phyloP scores from a whole-genome alignment of 148 eudicot species.

The Amaranthus hypochondriacus region DNA sequence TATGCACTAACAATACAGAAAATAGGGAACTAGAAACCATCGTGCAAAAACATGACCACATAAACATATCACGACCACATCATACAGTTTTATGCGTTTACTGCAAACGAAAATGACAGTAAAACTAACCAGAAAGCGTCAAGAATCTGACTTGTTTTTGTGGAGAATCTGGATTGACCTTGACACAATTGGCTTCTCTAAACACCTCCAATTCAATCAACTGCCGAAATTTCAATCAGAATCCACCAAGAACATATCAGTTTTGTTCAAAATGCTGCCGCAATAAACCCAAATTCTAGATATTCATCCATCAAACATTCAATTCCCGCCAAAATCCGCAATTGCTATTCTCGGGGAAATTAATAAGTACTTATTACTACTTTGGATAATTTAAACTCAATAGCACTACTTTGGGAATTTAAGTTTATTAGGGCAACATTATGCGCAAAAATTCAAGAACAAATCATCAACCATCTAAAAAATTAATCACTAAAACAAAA shows the following conservation, averaged over 20 bases:
- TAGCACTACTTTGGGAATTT: too few relatives aligned
- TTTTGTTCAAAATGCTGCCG: neutral
- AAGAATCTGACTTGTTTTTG: constrained; percentile 90
- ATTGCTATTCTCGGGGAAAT: too few relatives aligned
- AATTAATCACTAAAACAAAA: neutral
- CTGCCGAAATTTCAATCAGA: constrained; percentile 29
- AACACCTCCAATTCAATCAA: constrained; percentile 75
- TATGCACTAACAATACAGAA: too few relatives aligned
- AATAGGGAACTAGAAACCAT: too few relatives aligned
- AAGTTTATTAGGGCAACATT: too few relatives aligned
- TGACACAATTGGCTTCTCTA: constrained; percentile 56
- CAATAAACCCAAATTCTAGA: neutral
- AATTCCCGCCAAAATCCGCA: too few relatives aligned
- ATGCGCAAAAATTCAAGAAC: neutral
- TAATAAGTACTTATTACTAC: too few relatives aligned
- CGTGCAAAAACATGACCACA: too few relatives aligned
- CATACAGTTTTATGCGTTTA: neutral
- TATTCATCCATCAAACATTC: too few relatives aligned
- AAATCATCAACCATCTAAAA: neutral
- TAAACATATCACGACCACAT: too few relatives aligned
- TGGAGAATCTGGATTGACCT: constrained; percentile 94
- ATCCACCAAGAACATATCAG: neutral
- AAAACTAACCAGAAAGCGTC: constrained; percentile 78
- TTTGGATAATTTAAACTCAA: too few relatives aligned
- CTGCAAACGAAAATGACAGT: neutral